Conservation (phyloP, 176 grass and related monocot genomes). For the Oryza glumipatula region DNA sequence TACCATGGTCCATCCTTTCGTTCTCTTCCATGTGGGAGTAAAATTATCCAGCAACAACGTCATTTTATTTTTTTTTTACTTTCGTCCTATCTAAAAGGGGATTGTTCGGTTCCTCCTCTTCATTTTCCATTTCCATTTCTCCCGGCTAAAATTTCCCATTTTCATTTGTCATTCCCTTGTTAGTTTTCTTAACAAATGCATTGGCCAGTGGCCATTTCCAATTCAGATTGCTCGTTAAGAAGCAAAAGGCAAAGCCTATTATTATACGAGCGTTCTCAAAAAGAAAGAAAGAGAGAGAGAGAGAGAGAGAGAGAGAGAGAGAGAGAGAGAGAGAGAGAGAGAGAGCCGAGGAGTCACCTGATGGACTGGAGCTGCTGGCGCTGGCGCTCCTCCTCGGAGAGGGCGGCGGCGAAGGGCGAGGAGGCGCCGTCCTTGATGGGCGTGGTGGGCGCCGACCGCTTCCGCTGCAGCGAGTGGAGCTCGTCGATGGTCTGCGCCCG, state of each 20-base stretch:
- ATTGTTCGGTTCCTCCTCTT: not conserved
- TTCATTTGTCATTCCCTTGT: not conserved
- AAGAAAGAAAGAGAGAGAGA: not conserved
- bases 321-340: not conserved
- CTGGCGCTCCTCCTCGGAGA: slow-evolving; percentile 69
- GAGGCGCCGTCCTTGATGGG: slow-evolving; percentile 61
- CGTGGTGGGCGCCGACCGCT: slow-evolving; percentile 76
- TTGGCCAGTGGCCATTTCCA: not conserved
- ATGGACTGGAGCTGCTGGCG: slow-evolving; percentile 90
- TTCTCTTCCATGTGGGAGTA: not conserved
- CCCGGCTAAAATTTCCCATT: not conserved
- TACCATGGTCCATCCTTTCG: not conserved
- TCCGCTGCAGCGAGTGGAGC: slow-evolving; percentile 91
- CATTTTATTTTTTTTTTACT: not conserved
- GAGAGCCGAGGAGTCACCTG: slow-evolving; percentile 44
- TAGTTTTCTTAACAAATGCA: not conserved
- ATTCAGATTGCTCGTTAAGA: not conserved
- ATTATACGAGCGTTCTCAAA: not conserved
- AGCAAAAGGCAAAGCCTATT: not conserved
- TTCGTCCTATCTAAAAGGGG: not conserved
- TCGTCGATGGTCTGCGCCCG: slow-evolving; percentile 96
- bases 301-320: not conserved
- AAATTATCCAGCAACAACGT: not conserved
- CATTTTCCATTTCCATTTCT: not conserved
- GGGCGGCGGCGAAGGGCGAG: slow-evolving; percentile 47